Evolutionary conservation across 2,329 filamentous ascomycete species (phyloP), one percentile per base, ranked within the genome.

Genomic region (Colletotrichum sp.): DNA sequence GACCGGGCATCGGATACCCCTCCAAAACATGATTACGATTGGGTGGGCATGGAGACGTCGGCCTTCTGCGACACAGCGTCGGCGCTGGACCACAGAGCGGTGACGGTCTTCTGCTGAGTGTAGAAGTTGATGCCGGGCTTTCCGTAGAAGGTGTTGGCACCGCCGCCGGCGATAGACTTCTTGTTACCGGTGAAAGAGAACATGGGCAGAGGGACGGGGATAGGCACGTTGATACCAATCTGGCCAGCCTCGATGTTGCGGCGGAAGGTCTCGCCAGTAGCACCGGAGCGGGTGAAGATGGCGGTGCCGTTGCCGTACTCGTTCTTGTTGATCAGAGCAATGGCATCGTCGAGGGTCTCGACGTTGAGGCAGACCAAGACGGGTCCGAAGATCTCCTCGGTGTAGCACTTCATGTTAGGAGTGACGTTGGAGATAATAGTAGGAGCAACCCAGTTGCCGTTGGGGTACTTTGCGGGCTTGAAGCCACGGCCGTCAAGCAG

Each of bases 101-200:
- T 99, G 64, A 99, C 97, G 4, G 97, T 99, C 94, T 99, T 98
- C 82, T 94, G 91, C 87, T 98, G 97, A 4, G 97, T 99, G 86
- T 98, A 98, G 84, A 99, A 99, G 83, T 94, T 93, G 83, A 99
- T 86, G 28, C 96, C 97, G 1, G 96, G 95, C 85, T 95, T 94
- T 79, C 97, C 97, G 86, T 99, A 99, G 84, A 99, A 98, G 18
- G 96, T 98, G 87, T 92, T 98, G 48, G 95, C 94, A 76, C 97
- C 96, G 68, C 96, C 96, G 70, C 96, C 97, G 1, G 97, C 97
- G 73, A 98, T 90, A 81, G 93, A 95, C 90, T 94, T 96, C 93
- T 99, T 96, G 88, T 94, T 94, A 59, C 92, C 92, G 32, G 92
- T 94, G 83, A 94, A 94, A 71, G 90, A 92, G 85, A 94, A 94